These are phyloP conservation scores for Pseudogymnoascus destructans DNA, from an alignment of 2,329 filamentous ascomycete genomes.

Conservation along the genomic window DNA sequence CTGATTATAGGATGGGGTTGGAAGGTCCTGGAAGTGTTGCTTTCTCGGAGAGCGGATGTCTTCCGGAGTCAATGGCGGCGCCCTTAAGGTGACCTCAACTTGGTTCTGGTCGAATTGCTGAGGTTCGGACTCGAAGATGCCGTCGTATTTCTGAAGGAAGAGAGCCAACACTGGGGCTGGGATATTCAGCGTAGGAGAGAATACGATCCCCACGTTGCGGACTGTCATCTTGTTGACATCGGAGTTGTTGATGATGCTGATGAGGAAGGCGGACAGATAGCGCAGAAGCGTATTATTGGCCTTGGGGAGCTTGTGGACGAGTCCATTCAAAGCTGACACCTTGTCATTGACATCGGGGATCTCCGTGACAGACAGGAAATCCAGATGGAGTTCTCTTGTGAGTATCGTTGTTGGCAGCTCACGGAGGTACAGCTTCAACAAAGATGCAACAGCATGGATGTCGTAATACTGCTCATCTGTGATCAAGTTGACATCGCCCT, in stretches of 20 bases:
- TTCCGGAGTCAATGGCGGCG: slow-evolving; percentile 34
- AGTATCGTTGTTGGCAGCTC: slow-evolving; percentile 86
- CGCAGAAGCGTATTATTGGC: slow-evolving; percentile 72
- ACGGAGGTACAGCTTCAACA: slow-evolving; percentile 86
- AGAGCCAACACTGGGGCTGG: slow-evolving; percentile 87
- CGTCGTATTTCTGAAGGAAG: slow-evolving; percentile 80
- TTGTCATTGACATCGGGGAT: slow-evolving; percentile 64
- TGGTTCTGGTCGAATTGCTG: slow-evolving; percentile 48
- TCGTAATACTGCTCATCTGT: slow-evolving; percentile 79
- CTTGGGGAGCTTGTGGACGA: slow-evolving; percentile 68
- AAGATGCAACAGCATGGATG: slow-evolving; percentile 86
- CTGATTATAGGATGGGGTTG: slow-evolving; percentile 49
- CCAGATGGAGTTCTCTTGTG: slow-evolving; percentile 76
- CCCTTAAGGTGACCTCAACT: slow-evolving; percentile 32
- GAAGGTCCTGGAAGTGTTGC: slow-evolving; percentile 54
- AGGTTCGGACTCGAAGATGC: slow-evolving; percentile 65
- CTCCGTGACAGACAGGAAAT: slow-evolving; percentile 78
- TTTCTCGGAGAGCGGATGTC: slow-evolving; percentile 50
- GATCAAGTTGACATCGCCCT: slow-evolving; percentile 81
- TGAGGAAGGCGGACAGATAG: slow-evolving; percentile 76
- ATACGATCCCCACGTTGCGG: slow-evolving; percentile 93
- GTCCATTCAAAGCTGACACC: slow-evolving; percentile 57
- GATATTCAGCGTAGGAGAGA: slow-evolving; percentile 93
- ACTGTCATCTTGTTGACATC: slow-evolving; percentile 96
- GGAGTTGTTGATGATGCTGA: slow-evolving; percentile 82